phyloP scores from a whole-genome alignment of 768 basidiomycete species.

The Lentinula guzmanii region DNA sequence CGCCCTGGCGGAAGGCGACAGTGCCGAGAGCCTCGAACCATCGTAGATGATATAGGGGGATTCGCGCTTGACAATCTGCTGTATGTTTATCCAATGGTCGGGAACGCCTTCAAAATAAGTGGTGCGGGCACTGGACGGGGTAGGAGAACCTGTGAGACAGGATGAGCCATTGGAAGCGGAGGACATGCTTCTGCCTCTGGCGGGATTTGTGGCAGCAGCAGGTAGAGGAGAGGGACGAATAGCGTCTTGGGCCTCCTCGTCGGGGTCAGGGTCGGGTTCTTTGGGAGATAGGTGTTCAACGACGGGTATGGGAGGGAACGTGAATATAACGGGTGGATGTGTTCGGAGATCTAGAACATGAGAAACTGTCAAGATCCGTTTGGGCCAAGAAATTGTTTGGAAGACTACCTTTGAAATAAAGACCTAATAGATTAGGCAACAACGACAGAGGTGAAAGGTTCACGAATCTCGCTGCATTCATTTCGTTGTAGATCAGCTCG shows the following conservation, averaged over 20 bases:
- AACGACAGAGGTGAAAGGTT: constrained; percentile 60
- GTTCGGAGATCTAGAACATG: constrained; percentile 50
- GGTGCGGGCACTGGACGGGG: neutral
- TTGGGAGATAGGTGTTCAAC: constrained; percentile 10
- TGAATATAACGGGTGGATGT: constrained; percentile 55
- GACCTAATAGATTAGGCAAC: constrained; percentile 47
- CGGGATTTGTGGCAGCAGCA: neutral
- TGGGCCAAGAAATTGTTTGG: neutral
- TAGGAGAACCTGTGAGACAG: neutral
- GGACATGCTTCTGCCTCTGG: neutral
- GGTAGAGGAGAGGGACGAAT: constrained; percentile 21
- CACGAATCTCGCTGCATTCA: constrained; percentile 64
- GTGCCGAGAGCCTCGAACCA: constrained; percentile 32
- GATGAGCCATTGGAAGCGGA: neutral
- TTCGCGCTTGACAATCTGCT: constrained; percentile 27
- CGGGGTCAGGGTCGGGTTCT: constrained; percentile 14
- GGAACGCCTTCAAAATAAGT: neutral
- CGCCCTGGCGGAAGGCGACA: constrained; percentile 32
- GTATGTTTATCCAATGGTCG: constrained; percentile 27
- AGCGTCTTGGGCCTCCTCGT: constrained; percentile 26
- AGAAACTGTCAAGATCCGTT: neutral
- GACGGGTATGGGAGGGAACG: constrained; percentile 40
- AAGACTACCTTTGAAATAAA: constrained; percentile 55
- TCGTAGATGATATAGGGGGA: constrained; percentile 46
- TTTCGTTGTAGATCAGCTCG: constrained; percentile 58